Evolutionary conservation across 2,329 filamentous ascomycete species (phyloP).

Genomic region (Talaromyces pinophilus): DNA sequence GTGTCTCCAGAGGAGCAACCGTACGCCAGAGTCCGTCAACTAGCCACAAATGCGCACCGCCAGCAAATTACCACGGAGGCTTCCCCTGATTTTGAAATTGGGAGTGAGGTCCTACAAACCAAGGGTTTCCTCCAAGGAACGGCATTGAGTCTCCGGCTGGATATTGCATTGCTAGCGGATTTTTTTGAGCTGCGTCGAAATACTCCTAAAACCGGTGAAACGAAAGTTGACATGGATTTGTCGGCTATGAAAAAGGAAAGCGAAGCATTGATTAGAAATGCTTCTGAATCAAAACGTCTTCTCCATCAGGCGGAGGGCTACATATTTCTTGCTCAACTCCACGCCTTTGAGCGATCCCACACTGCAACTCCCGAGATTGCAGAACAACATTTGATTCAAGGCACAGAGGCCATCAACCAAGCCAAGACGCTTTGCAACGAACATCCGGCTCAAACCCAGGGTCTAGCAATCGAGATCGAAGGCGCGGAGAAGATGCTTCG

Average conservation of each 20-base stretch:
- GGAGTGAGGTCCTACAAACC: constrained; percentile 38
- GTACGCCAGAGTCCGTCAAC: constrained; percentile 38
- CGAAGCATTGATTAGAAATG: constrained; percentile 42
- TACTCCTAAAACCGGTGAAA: neutral
- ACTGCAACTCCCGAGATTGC: neutral
- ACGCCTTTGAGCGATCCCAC: constrained; percentile 44
- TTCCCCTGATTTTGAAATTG: constrained; percentile 27
- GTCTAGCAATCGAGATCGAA: constrained; percentile 50
- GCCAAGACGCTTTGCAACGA: neutral
- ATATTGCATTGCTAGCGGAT: constrained; percentile 52
- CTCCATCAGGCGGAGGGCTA: constrained; percentile 54
- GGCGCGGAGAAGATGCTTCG: constrained; percentile 51
- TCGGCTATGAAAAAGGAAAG: constrained; percentile 43
- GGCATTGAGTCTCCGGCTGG: constrained; percentile 52
- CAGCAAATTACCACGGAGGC: constrained; percentile 29
- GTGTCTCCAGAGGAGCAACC: constrained; percentile 44
- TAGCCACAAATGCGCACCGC: constrained; percentile 37
- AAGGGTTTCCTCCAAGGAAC: constrained; percentile 44
- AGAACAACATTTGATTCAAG: neutral
- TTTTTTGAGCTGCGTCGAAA: constrained; percentile 34
- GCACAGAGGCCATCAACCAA: constrained; percentile 1
- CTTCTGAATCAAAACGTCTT: constrained; percentile 38
- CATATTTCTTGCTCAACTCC: constrained; percentile 54
- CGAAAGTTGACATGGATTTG: constrained; percentile 35
- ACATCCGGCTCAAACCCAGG: constrained; percentile 33